These are phyloP conservation scores for Tolypocladium sp. DNA, from an alignment of 2,329 filamentous ascomycete species.

Conservation along the genomic window DNA sequence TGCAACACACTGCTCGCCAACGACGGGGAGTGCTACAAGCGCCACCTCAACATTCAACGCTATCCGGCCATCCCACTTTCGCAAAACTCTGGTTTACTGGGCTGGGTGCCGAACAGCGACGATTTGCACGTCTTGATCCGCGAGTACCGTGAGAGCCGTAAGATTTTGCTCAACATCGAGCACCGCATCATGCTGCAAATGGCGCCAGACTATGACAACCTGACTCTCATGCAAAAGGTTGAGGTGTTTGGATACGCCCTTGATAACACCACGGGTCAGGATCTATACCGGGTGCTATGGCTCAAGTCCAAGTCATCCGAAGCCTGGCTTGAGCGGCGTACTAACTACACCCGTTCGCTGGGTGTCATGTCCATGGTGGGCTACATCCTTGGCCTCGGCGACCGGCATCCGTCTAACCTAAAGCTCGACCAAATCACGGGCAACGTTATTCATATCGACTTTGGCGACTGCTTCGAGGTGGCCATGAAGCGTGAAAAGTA, in stretches of 20 bases:
- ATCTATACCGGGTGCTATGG: conserved; percentile 96
- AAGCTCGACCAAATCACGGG: conserved; percentile 95
- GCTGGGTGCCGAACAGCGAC: conserved; percentile 96
- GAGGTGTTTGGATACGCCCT: conserved; percentile 98
- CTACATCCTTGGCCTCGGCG: conserved; percentile 93
- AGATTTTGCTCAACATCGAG: conserved; percentile 96
- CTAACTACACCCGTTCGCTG: conserved; percentile 96
- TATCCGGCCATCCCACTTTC: conserved; percentile 94
- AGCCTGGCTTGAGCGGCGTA: conserved; percentile 91
- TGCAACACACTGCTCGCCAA: conserved; percentile 91
- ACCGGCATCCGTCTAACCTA: conserved; percentile 94
- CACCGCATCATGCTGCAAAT: conserved; percentile 99
- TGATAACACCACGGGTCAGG: conserved; percentile 97
- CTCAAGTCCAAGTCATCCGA: conserved; percentile 98
- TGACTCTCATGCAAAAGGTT: conserved; percentile 98
- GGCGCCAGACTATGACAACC: conserved; percentile 96
- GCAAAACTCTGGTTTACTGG: conserved; percentile 87
- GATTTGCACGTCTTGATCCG: conserved; percentile 93
- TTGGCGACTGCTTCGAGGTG: conserved; percentile 98
- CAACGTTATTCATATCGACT: conserved; percentile 98
- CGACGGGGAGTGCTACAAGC: conserved; percentile 93
- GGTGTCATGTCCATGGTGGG: conserved; percentile 99
- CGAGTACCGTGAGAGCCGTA: conserved; percentile 92
- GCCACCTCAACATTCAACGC: conserved; percentile 90
- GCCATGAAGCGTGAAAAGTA: conserved; percentile 99